Base-by-base conservation (phyloP, 768 basidiomycete genomes). In the Boletus huronensis region DNA sequence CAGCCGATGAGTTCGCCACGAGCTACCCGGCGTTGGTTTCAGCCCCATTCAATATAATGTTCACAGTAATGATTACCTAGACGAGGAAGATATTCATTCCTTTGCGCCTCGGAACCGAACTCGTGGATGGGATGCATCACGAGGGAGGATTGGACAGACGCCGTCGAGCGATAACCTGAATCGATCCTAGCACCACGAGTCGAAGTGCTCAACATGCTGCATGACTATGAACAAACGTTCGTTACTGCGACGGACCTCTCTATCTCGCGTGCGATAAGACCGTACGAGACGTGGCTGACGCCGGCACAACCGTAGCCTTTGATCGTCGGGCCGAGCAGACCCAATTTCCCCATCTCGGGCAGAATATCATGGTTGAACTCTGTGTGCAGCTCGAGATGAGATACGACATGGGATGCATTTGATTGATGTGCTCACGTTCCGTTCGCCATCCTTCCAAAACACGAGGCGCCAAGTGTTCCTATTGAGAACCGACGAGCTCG, bases 121-220 rank as follows among this genome's bases (percentile, higher is more conserved):
- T 89, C 85, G 66, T 89, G 74, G 61, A 93, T 90, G 9, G 87
- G 94, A 65, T 96, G 92, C 95, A 99, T 99, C 13, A 96, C 93
- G 26, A 99, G 82, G 19, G 93, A 95, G 1, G 90, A 93, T 70
- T 98, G 96, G 3, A 98, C 96, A 17, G 94, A 97, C 58, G 93
- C 85, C 4, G 87, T 95, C 5, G 92, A 95, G 25, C 96, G 89
- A 66, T 97, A 98, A 0, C 96, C 96, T 3, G 95, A 98, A 68
- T 99, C 96, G 36, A 98, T 85, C 58, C 95, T 93, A 61, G 16
- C 0, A 48, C 55, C 53, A 32, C 3, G 16, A 23, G 41, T 48
- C 36, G 31, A 13, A 19, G 7, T 5, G 42, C 17, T 58, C 41
- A 60, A 48, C n/a, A 28, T 46, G 31, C 31, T 41, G 58, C 14